Evolutionary conservation across 805 yeast species (phyloP), one percentile per base, ranked within the genome.

Genomic region (Zygotorulaspora florentina): DNA sequence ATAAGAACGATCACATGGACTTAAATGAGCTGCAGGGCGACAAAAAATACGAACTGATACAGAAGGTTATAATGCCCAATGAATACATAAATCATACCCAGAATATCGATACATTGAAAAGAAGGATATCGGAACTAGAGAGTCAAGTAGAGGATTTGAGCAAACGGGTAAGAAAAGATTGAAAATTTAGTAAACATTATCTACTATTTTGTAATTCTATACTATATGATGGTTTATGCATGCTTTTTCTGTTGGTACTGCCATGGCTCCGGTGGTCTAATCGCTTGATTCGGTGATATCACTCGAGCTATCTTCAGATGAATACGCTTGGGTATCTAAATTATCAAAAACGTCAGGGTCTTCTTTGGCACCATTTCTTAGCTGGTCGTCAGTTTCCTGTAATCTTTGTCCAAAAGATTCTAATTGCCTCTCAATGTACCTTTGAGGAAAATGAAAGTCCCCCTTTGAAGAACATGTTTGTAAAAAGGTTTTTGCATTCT

Each of bases 101-200:
- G 18, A 47, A 48, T 11, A 43, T 54, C 20, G 51, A 48, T 23
- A 39, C 39, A 10, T 23, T 59, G 45, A 55, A 52, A 36, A 49
- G 59, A 29, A 56, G 55, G 40, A 52, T 56, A 3, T 44, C 52
- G n/a, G 57, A 55, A 17, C 35, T 59, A 28, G 61, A 59, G 35
- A 40, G 39, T 29, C 44, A 51, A 37, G 47, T 48, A 11, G 35
- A 40, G 25, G 50, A 51, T 27, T 36, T 48, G 23, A 38, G 35
- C 34, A 39, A 51, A 42, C 45, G 48, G 13, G 31, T 40, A 20
- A 40, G 44, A 16, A 45, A 45, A 25, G 48, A 40, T 35, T 45
- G 26, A 27, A 18, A 13, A 20, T 20, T 5, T 20, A 20, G 25
- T 20, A 20, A 20, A 20, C 4, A 20, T 5, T 20, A 20, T 20